Percentiles rank a stretch among this genome's conserved stretches.
These are phyloP conservation scores for Hysterium pulicare DNA, from an alignment of 2,329 filamentous ascomycete genomes.

Conservation along the genomic window DNA sequence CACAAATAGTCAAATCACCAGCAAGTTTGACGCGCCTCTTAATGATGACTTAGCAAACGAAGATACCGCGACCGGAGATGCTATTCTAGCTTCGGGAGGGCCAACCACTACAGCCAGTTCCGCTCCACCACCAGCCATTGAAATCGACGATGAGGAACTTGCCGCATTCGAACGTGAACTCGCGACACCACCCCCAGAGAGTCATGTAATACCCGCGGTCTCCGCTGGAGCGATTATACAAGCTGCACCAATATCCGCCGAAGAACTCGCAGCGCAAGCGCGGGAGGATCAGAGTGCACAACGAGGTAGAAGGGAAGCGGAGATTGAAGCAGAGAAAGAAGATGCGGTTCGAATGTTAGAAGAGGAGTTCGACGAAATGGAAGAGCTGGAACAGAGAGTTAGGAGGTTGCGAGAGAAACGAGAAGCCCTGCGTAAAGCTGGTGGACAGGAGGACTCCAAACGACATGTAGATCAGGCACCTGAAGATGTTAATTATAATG, in stretches of 20 bases:
- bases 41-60: not conserved
- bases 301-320: slow-evolving; percentile 40
- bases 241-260: slow-evolving; percentile 45
- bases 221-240: slow-evolving; percentile 41
- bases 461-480: slow-evolving; percentile 8
- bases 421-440: slow-evolving; percentile 38
- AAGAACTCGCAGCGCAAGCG: slow-evolving; percentile 45
- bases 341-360: slow-evolving; percentile 44
- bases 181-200: slow-evolving; percentile 38
- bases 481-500: slow-evolving; percentile 11
- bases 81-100: slow-evolving; percentile 2
- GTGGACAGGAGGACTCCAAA: slow-evolving; percentile 11
- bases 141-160: slow-evolving; percentile 66
- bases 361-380: slow-evolving; percentile 52
- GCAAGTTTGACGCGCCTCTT: slow-evolving; percentile 2
- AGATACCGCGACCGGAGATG: not conserved
- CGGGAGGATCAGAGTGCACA: slow-evolving; percentile 44
- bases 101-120: slow-evolving; percentile 2
- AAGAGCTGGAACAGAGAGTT: slow-evolving; percentile 45
- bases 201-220: slow-evolving; percentile 22
- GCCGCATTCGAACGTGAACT: slow-evolving; percentile 84
- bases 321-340: slow-evolving; percentile 48
- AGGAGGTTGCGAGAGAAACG: slow-evolving; percentile 44
- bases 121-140: slow-evolving; percentile 3
- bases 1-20: not conserved